A percentile compares a stretch with the other conserved stretches of the same genome.
These are phyloP conservation scores for Monosporozyma solicola DNA, from an alignment of 805 yeast genomes.

Conservation along the genomic window DNA sequence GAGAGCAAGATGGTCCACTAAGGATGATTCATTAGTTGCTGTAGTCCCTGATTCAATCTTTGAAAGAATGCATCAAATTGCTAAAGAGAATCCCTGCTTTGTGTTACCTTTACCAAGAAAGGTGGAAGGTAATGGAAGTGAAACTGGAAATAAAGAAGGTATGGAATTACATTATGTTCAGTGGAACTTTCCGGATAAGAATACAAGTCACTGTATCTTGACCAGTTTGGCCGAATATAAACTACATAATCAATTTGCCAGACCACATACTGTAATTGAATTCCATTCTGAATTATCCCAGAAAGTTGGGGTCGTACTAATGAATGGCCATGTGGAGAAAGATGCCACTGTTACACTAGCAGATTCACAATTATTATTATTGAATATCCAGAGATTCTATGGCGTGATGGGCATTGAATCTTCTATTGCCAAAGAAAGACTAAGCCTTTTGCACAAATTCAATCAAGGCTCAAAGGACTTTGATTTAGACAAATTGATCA, in stretches of 20 bases:
- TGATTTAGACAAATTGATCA: slow-evolving; percentile 54
- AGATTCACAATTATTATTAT: slow-evolving; percentile 69
- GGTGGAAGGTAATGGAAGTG: slow-evolving; percentile 34
- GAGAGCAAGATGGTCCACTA: slow-evolving; percentile 73
- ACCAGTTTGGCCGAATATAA: slow-evolving; percentile 90
- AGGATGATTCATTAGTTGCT: slow-evolving; percentile 57
- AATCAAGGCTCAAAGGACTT: slow-evolving; percentile 62
- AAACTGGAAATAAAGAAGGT: slow-evolving; percentile 34
- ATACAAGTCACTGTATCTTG: slow-evolving; percentile 80
- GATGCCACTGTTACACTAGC: slow-evolving; percentile 57
- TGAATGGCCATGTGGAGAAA: slow-evolving; percentile 78
- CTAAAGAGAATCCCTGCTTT: slow-evolving; percentile 70
- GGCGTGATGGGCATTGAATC: slow-evolving; percentile 50
- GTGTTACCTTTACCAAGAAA: slow-evolving; percentile 76
- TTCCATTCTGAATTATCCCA: slow-evolving; percentile 71
- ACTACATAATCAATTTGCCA: slow-evolving; percentile 82
- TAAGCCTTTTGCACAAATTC: slow-evolving; percentile 54
- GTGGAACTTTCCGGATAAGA: slow-evolving; percentile 82
- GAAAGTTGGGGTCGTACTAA: slow-evolving; percentile 56
- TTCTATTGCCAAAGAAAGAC: slow-evolving; percentile 40
- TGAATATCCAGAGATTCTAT: slow-evolving; percentile 75
- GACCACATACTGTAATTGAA: slow-evolving; percentile 86
- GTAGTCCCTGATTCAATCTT: slow-evolving; percentile 49
- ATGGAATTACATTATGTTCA: slow-evolving; percentile 86
- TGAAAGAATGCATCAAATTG: slow-evolving; percentile 52